Evolutionary conservation across 305 asterid genomes (phyloP).

Genomic region (Coffea humblotiana): DNA sequence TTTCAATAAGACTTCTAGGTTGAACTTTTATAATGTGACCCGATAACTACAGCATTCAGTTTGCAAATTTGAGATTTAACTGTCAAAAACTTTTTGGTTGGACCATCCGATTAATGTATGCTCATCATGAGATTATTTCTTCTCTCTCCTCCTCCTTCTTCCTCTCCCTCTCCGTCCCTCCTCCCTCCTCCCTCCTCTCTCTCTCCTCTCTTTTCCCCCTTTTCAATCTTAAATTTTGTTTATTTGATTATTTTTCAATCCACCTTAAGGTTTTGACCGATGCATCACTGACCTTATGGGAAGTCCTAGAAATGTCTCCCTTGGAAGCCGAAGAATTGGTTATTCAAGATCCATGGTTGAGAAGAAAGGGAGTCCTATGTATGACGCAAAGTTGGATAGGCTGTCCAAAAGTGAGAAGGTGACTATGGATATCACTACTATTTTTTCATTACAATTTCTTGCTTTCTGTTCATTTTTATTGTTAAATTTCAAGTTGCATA

Average conservation of each 20-base stretch:
- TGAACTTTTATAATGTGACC: not conserved
- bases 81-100: not conserved
- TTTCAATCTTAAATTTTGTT: not conserved
- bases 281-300: conserved; percentile 66
- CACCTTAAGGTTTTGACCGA: conserved; percentile 61
- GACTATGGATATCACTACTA: conserved; percentile 8
- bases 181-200: not conserved
- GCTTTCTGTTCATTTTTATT: not conserved
- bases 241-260: conserved; percentile 26
- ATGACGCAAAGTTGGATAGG: conserved; percentile 65
- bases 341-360: conserved; percentile 76
- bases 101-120: not conserved
- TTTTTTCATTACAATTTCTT: not conserved
- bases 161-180: not conserved
- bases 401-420: conserved; percentile 86
- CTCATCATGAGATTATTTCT: not conserved
- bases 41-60: not conserved
- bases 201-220: not conserved
- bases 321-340: conserved; percentile 47
- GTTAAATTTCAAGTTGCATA: not conserved
- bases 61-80: not conserved
- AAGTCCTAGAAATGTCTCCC: conserved; percentile 46
- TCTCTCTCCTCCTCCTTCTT: not conserved
- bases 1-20: not conserved
- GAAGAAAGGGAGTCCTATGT: conserved; percentile 52